Evolutionary conservation across 176 grass and related monocot species (phyloP).

Genomic region (Miscanthus lutarioriparius): DNA sequence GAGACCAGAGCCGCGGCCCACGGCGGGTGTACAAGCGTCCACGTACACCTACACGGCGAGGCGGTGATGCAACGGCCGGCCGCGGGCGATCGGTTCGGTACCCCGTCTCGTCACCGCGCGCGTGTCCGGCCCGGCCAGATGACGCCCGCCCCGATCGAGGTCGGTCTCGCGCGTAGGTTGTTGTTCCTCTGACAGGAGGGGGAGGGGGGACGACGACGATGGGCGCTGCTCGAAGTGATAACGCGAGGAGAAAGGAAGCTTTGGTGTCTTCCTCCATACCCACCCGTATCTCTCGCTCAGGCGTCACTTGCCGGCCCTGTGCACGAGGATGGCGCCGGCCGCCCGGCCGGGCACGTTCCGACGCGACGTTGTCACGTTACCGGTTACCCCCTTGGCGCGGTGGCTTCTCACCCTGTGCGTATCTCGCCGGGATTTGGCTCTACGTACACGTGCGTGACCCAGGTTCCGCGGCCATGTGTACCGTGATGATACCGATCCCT

Average conservation of each 20-base stretch:
- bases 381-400: too few relatives aligned
- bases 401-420: conserved; percentile 3
- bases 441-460: conserved; percentile 41
- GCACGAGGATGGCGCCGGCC: conserved; percentile 35
- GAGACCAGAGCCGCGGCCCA: conserved; percentile 36
- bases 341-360: conserved; percentile 31
- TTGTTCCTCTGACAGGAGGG: neutral
- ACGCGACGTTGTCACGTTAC: conserved; percentile 22
- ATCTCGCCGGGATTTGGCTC: conserved; percentile 24
- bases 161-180: neutral
- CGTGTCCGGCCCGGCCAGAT: neutral
- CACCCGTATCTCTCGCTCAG: neutral
- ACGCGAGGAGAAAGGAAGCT: conserved; percentile 28
- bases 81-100: conserved; percentile 9
- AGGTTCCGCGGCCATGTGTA: neutral
- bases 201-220: neutral
- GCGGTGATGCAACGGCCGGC: neutral
- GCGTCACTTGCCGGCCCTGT: conserved; percentile 32
- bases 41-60: conserved; percentile 26
- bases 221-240: conserved; percentile 2
- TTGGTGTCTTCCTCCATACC: conserved; percentile 33
- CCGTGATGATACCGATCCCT: neutral
- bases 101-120: neutral
- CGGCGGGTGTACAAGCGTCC: conserved; percentile 4
- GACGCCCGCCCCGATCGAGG: neutral